Conservation (phyloP, 2,329 filamentous ascomycete genomes). For the Helminthosporium solani region DNA sequence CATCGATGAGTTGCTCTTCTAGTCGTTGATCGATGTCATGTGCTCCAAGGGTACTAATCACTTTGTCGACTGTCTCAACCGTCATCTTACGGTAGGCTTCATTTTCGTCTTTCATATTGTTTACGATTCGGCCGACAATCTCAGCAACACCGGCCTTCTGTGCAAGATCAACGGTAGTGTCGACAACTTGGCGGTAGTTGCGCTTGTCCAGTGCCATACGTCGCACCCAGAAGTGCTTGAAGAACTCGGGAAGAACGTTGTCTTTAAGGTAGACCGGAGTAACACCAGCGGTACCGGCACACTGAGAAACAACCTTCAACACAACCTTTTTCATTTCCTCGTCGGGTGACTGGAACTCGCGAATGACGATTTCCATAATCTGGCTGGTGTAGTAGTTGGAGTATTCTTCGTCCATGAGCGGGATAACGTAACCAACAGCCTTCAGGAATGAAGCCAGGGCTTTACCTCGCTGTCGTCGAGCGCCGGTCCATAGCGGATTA, state of each 20-base stretch:
- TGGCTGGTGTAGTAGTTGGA: slow-evolving; percentile 98
- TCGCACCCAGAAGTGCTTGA: slow-evolving; percentile 98
- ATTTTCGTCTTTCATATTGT: slow-evolving; percentile 96
- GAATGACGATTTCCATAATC: slow-evolving; percentile 96
- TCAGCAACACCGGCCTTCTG: slow-evolving; percentile 98
- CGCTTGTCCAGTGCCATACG: slow-evolving; percentile 96
- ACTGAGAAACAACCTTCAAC: slow-evolving; percentile 94
- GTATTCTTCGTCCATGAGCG: slow-evolving; percentile 98
- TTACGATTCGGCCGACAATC: slow-evolving; percentile 89
- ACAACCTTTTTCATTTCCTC: slow-evolving; percentile 99
- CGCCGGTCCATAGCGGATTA: slow-evolving; percentile 95
- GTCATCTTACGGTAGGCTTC: slow-evolving; percentile 99
- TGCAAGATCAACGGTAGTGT: slow-evolving; percentile 94
- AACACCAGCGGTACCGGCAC: slow-evolving; percentile 89
- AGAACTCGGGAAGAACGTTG: slow-evolving; percentile 91
- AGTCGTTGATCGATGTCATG: slow-evolving; percentile 91
- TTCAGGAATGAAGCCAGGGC: slow-evolving; percentile 94
- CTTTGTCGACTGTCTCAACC: slow-evolving; percentile 94
- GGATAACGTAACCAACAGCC: slow-evolving; percentile 96
- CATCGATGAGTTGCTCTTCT: slow-evolving; percentile 91
- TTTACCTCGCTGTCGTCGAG: slow-evolving; percentile 93
- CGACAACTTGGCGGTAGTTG: slow-evolving; percentile 96
- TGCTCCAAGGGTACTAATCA: slow-evolving; percentile 87
- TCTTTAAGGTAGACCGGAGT: slow-evolving; percentile 94
- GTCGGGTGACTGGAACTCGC: slow-evolving; percentile 94